Evolutionary conservation across 2,329 filamentous ascomycete genomes (phyloP).

Genomic region (Diaporthe humulicola): DNA sequence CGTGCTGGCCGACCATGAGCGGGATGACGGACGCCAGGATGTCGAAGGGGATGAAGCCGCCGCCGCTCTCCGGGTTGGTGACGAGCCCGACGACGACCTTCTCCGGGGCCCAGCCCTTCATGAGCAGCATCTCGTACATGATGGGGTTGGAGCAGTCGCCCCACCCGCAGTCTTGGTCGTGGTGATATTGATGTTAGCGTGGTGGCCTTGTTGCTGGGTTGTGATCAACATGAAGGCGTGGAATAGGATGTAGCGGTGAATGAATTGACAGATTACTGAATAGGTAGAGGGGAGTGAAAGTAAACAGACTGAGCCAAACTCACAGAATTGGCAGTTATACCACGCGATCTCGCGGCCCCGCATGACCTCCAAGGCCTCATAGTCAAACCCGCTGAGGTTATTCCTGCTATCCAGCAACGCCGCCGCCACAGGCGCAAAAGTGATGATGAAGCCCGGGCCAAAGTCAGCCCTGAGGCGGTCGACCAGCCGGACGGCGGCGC

Average conservation of each 20-base stretch:
- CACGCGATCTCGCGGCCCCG: slow-evolving; percentile 76
- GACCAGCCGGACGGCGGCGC: slow-evolving; percentile 72
- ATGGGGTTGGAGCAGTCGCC: slow-evolving; percentile 69
- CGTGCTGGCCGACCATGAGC: slow-evolving; percentile 68
- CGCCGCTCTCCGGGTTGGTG: slow-evolving; percentile 79
- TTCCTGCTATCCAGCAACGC: slow-evolving; percentile 73
- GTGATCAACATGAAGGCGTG: background rate
- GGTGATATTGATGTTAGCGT: background rate
- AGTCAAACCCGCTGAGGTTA: slow-evolving; percentile 82
- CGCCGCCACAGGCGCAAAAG: slow-evolving; percentile 82
- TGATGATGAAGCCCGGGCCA: slow-evolving; percentile 77
- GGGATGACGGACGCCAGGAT: slow-evolving; percentile 69
- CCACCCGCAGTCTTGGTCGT: slow-evolving; percentile 78
- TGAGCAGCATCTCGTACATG: slow-evolving; percentile 61
- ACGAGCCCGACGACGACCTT: slow-evolving; percentile 82
- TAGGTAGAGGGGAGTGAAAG: too few relatives aligned
- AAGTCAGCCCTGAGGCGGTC: slow-evolving; percentile 76
- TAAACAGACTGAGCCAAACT: background rate
- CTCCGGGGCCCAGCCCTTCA: slow-evolving; percentile 74
- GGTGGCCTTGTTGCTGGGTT: background rate
- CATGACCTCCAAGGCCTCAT: slow-evolving; percentile 76
- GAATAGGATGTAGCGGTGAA: background rate
- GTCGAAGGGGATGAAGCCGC: slow-evolving; percentile 72
- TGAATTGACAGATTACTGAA: background rate
- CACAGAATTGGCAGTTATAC: slow-evolving; percentile 83